phyloP scores from a whole-genome alignment of 2,329 filamentous ascomycete species.

The Hypoxylon sp. region DNA sequence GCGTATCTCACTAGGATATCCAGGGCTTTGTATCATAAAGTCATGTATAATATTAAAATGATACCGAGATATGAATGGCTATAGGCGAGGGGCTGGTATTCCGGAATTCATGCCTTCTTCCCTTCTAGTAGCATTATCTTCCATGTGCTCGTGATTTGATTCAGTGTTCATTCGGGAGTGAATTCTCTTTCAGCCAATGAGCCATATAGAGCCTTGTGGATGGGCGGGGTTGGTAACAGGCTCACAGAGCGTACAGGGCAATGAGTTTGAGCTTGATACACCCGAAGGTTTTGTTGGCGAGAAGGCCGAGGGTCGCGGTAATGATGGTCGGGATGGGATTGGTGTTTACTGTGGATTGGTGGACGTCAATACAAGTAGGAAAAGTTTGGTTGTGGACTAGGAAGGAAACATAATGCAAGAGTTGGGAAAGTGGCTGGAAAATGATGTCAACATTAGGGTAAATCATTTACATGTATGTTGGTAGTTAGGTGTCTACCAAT shows the following conservation, averaged over 20 bases:
- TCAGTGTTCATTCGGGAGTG: background rate
- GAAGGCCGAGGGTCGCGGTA: background rate
- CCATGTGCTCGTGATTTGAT: background rate
- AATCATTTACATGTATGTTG: background rate
- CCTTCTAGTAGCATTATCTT: background rate
- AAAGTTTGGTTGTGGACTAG: no score
- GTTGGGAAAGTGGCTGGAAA: no score
- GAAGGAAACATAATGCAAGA: no score
- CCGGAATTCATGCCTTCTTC: background rate
- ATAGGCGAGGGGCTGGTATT: background rate
- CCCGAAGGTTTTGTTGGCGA: no score
- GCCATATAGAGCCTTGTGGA: background rate
- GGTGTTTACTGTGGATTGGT: background rate
- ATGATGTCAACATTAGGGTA: background rate
- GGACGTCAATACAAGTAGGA: background rate
- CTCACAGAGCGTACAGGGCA: background rate
- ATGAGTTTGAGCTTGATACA: background rate
- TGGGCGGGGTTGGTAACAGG: no score
- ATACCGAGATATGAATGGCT: background rate
- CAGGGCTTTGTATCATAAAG: background rate
- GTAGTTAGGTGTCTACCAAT: background rate
- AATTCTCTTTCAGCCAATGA: background rate
- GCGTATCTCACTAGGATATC: slow-evolving; percentile 7
- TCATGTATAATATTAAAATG: background rate
- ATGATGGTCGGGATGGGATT: background rate